Percentiles rank a stretch among this genome's conserved stretches.
These are phyloP conservation scores for Blastocystis sp. DNA, from an alignment of 352 stramenopile genomes.

Conservation along the genomic window DNA sequence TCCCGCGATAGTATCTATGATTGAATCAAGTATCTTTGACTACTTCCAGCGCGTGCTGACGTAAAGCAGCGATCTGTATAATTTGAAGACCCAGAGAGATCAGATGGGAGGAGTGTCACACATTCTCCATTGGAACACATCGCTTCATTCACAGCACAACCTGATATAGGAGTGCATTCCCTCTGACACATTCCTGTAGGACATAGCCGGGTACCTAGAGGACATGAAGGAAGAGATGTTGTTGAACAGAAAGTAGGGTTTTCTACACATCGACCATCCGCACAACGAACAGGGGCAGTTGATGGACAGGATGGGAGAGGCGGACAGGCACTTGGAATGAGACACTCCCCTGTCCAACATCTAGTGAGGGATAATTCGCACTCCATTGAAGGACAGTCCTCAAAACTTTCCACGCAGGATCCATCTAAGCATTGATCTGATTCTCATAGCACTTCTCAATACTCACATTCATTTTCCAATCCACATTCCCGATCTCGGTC, in stretches of 20 bases:
- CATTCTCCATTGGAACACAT: conserved; percentile 17
- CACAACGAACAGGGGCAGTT: not conserved
- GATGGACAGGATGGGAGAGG: conserved; percentile 22
- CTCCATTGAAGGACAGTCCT: not conserved
- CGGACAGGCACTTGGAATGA: not conserved
- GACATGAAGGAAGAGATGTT: not conserved
- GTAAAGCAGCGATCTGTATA: not conserved
- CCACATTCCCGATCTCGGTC: not conserved
- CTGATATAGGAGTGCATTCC: not conserved
- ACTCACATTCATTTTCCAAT: not conserved
- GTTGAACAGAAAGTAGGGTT: not conserved
- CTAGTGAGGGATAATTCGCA: not conserved
- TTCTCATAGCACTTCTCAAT: not conserved
- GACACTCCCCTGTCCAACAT: conserved; percentile 58
- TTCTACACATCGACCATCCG: not conserved
- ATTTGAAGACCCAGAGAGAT: not conserved
- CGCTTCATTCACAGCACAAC: conserved; percentile 27
- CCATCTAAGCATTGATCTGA: conserved; percentile 47
- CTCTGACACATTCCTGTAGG: not conserved
- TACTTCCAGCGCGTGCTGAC: not conserved
- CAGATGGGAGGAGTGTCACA: not conserved
- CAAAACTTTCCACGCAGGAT: not conserved
- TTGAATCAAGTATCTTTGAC: not conserved
- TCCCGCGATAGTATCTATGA: not conserved
- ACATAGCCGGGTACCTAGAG: not conserved